phyloP scores from a whole-genome alignment of 345 rosid species.

The Eutrema heterophyllum region DNA sequence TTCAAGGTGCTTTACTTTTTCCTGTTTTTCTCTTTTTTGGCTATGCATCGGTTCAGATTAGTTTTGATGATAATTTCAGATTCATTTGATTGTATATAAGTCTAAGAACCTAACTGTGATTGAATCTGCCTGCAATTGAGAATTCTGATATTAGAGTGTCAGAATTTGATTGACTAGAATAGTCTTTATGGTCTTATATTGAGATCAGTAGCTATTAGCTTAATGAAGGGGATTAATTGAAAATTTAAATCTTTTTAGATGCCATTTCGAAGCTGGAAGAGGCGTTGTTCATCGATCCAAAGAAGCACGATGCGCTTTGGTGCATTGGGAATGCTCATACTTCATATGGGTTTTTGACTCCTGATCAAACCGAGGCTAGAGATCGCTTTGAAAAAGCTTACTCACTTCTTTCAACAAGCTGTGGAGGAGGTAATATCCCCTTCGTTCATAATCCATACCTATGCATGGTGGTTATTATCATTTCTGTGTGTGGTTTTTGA shows the following conservation, averaged over 20 bases:
- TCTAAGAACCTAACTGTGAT: no score
- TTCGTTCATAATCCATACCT: background rate
- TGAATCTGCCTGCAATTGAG: no score
- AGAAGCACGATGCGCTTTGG: constrained; percentile 52
- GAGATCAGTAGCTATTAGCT: no score
- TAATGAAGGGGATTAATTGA: background rate
- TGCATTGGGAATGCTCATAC: constrained; percentile 55
- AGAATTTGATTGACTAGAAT: no score
- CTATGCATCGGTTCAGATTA: no score
- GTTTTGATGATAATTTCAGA: no score
- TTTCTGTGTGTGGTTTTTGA: background rate
- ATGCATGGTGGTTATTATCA: background rate
- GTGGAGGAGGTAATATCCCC: constrained; percentile 34
- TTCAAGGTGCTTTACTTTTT: constrained; percentile 43
- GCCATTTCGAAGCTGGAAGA: constrained; percentile 60
- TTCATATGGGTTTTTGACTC: constrained; percentile 45
- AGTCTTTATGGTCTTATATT: no score
- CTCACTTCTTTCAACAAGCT: constrained; percentile 48
- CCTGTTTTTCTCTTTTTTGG: background rate
- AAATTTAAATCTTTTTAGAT: constrained; percentile 26
- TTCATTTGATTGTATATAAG: no score
- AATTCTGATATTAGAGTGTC: no score
- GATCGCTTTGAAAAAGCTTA: constrained; percentile 42
- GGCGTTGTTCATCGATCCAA: constrained; percentile 42
- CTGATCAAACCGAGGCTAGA: constrained; percentile 41